Percentiles rank a stretch among this genome's conserved stretches.
Evolutionary conservation across 805 yeast species (phyloP).

Genomic region (Zygosaccharomyces lentus): DNA sequence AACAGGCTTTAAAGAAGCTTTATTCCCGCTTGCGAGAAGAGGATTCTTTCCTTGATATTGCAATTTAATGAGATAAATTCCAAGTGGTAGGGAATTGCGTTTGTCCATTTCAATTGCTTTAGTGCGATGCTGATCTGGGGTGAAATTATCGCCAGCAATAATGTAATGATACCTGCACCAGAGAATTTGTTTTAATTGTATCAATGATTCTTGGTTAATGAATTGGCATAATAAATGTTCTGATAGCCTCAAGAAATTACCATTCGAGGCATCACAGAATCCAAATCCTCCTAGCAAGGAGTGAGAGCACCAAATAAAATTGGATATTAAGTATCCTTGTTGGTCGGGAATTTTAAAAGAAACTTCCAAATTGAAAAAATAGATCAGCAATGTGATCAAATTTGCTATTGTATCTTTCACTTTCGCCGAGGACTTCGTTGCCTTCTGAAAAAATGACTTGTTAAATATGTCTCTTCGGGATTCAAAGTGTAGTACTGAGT

Average conservation of each 20-base stretch:
- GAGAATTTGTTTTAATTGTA: slow-evolving; percentile 70
- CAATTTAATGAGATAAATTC: slow-evolving; percentile 37
- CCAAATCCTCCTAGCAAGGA: slow-evolving; percentile 64
- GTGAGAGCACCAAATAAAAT: slow-evolving; percentile 58
- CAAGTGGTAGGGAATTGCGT: slow-evolving; percentile 28
- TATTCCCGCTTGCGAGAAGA: slow-evolving; percentile 48
- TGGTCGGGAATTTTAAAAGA: not conserved
- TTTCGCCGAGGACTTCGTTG: slow-evolving; percentile 41
- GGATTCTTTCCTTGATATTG: slow-evolving; percentile 51
- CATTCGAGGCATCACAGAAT: slow-evolving; percentile 63
- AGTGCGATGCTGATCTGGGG: slow-evolving; percentile 64
- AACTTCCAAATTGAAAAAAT: slow-evolving; percentile 10
- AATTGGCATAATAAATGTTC: slow-evolving; percentile 49
- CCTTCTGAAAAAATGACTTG: slow-evolving; percentile 42
- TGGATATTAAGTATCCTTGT: slow-evolving; percentile 10
- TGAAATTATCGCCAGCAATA: slow-evolving; percentile 53
- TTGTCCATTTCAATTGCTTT: slow-evolving; percentile 38
- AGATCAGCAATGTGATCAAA: slow-evolving; percentile 19
- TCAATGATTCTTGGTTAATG: slow-evolving; percentile 47
- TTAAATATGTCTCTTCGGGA: slow-evolving; percentile 37
- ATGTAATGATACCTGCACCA: slow-evolving; percentile 72
- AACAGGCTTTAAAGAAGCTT: slow-evolving; percentile 66
- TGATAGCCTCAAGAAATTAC: slow-evolving; percentile 56
- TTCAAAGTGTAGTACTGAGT: slow-evolving; percentile 49
- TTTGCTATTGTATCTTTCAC: slow-evolving; percentile 45